Conservation (phyloP, 176 grass and related monocot genomes). For the Elymus sibiricus region DNA sequence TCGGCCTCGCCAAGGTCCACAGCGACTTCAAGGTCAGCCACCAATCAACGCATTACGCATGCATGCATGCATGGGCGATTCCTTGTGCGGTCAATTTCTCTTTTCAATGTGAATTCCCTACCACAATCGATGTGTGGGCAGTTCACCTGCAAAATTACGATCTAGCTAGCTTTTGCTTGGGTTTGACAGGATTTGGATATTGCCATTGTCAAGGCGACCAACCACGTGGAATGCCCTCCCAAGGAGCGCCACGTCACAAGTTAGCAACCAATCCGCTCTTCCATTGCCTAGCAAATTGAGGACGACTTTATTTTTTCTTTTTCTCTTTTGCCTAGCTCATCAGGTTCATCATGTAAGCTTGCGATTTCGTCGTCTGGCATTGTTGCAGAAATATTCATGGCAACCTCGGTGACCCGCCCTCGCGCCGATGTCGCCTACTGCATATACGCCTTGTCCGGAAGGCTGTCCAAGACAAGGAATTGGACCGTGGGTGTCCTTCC, state of each 20-base stretch:
- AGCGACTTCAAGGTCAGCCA: slow-evolving; percentile 83
- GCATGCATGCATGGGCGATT: too few relatives aligned
- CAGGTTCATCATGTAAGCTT: background rate
- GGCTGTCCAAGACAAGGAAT: slow-evolving; percentile 77
- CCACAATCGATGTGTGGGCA: background rate
- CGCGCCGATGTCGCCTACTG: slow-evolving; percentile 79
- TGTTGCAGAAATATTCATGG: slow-evolving; percentile 61
- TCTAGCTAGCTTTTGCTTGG: background rate
- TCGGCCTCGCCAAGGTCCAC: slow-evolving; percentile 96
- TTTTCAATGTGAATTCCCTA: too few relatives aligned
- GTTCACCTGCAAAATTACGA: background rate
- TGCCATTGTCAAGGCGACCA: slow-evolving; percentile 94
- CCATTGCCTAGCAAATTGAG: background rate
- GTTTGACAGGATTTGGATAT: slow-evolving; percentile 76
- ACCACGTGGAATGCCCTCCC: slow-evolving; percentile 87
- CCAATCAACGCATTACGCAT: too few relatives aligned
- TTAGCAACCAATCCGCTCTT: slow-evolving; percentile 31
- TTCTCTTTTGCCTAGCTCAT: background rate
- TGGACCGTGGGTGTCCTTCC: slow-evolving; percentile 60
- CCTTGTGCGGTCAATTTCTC: too few relatives aligned
- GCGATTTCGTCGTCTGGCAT: background rate
- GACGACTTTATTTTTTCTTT: background rate
- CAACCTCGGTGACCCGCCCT: slow-evolving; percentile 58
- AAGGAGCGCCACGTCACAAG: slow-evolving; percentile 93
- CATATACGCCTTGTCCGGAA: slow-evolving; percentile 74